A percentile compares a stretch with the other conserved stretches of the same genome.
These are phyloP conservation scores for Aspergillus aculeatus DNA, from an alignment of 2,329 filamentous ascomycete genomes.

Conservation along the genomic window DNA sequence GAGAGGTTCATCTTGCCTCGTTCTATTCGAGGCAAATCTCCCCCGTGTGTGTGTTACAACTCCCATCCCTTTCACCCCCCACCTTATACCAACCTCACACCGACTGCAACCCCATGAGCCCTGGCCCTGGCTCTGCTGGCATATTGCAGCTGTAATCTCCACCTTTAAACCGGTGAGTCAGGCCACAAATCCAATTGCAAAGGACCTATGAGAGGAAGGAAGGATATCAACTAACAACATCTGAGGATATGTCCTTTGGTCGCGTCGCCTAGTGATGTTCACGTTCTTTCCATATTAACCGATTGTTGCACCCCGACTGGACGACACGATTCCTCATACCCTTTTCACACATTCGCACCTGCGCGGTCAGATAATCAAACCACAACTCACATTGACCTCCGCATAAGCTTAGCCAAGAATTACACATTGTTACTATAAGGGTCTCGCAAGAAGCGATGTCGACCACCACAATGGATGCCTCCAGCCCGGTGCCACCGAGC, in stretches of 20 bases:
- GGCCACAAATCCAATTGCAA: too few relatives aligned
- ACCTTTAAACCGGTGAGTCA: not conserved
- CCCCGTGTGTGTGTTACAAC: not conserved
- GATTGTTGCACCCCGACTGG: not conserved
- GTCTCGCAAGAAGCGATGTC: not conserved
- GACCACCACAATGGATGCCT: not conserved
- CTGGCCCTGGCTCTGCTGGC: not conserved
- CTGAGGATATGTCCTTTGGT: too few relatives aligned
- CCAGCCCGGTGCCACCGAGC: not conserved
- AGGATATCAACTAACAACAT: too few relatives aligned
- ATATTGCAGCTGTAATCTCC: not conserved
- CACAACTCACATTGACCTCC: not conserved
- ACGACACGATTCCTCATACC: not conserved
- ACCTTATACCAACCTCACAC: not conserved
- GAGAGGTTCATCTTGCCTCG: not conserved
- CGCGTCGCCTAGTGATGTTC: not conserved
- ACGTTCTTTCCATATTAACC: not conserved
- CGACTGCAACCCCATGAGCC: not conserved
- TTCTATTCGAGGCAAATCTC: not conserved
- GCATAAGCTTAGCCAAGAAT: not conserved
- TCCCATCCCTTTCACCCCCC: constrained; percentile 7
- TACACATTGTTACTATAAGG: not conserved
- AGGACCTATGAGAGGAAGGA: too few relatives aligned
- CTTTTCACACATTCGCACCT: not conserved
- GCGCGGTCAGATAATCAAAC: not conserved